These are phyloP conservation scores for Sphenostylis stenocarpa DNA, from an alignment of 306 rosid genomes.

Conservation along the genomic window DNA sequence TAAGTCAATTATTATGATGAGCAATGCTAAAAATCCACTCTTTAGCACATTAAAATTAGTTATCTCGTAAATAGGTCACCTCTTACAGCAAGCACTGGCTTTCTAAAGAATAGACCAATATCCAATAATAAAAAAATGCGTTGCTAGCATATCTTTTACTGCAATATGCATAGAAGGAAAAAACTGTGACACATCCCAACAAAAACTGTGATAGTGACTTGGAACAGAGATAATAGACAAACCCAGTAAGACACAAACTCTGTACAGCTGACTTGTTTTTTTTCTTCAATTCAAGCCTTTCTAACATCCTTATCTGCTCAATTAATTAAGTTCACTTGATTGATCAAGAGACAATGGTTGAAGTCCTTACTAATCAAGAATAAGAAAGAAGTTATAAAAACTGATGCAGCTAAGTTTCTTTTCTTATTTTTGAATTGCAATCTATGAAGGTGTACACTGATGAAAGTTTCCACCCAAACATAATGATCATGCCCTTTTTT, in stretches of 20 bases:
- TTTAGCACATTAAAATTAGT: background rate
- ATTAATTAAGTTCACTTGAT: background rate
- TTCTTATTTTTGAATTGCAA: background rate
- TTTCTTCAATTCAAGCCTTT: background rate
- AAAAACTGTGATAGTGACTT: background rate
- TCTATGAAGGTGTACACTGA: background rate
- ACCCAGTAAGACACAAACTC: background rate
- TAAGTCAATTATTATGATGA: background rate
- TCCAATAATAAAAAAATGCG: background rate
- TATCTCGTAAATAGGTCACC: background rate
- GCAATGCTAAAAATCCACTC: background rate
- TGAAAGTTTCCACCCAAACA: background rate
- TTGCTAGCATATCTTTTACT: background rate
- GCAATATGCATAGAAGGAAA: constrained; percentile 1
- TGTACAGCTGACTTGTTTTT: background rate
- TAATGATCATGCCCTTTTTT: background rate
- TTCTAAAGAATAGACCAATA: background rate
- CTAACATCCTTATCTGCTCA: background rate
- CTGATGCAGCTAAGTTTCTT: background rate
- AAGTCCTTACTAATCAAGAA: background rate
- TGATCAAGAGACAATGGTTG: background rate
- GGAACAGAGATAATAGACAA: background rate
- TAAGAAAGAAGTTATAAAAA: background rate
- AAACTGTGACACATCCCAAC: background rate
- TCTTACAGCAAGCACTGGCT: background rate